Evolutionary conservation across 257 asterid genomes (phyloP), one percentile per base, ranked within the genome.

Genomic region (Nicotiana tomentosiformis): DNA sequence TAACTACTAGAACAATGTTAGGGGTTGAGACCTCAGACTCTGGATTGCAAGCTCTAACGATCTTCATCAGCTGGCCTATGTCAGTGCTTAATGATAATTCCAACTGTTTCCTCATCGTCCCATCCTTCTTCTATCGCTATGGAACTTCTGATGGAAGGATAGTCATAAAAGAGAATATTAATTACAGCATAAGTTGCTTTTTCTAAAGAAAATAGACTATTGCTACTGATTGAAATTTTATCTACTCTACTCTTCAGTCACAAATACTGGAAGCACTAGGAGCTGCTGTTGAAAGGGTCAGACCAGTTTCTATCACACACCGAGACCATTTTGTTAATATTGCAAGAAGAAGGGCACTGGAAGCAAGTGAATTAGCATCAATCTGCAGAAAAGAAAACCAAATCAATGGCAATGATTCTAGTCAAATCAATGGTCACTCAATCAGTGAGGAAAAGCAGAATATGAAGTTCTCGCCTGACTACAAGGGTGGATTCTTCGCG

Each of bases 241-340:
- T 72, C 39, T 12, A 2, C 46, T n/a, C 68, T 72, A 58, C 49
- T 68, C 85, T 84, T 84, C 95, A 96, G 98, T 91, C 98, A 65
- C 99, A 96, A 90, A 94, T 96, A 78, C 84, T 96, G 68, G 98
- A 96, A 89, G 97, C 99, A 61, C 94, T 94, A 66, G 97, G 97
- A 86, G 98, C 99, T 86, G 93, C 97, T 8, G 96, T 96, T 35
- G 99, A 94, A 91, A 92, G 99, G 88, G 99, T 94, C 39, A 88
- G 97, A 83, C 98, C 98, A 29, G 98, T 96, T 86, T 94, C 99
- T 57, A 96, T 96, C 78, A 94, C 98, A 26, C 98, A 96, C 83
- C 92, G 70, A 80, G 98, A 96, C 30, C 99, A 96, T 90, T 94
- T 86, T 85, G 99, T 96, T 69, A 96, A 96, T 87, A 88, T 96